Conservation (phyloP, 257 asterid genomes). For the Scutellaria galericulata region DNA sequence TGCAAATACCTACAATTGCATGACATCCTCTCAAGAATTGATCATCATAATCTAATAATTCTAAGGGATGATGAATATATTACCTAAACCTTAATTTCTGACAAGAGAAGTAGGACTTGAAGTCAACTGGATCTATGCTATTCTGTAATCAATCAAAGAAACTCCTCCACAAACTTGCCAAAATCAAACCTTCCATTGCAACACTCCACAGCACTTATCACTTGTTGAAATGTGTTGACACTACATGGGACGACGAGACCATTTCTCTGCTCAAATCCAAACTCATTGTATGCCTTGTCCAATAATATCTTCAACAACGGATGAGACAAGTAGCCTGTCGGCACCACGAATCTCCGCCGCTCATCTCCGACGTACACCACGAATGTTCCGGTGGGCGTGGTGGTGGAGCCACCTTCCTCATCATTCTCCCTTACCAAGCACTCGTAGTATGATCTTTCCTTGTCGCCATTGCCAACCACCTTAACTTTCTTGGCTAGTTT, state of each 20-base stretch:
- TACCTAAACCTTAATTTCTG: neutral
- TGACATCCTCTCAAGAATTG: constrained; percentile 6
- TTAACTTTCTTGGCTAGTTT: constrained; percentile 64
- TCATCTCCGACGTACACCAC: constrained; percentile 80
- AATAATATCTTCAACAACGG: constrained; percentile 80
- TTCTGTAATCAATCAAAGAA: constrained; percentile 39
- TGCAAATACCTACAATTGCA: neutral
- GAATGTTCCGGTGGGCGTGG: constrained; percentile 63
- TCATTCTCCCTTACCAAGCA: constrained; percentile 44
- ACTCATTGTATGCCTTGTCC: constrained; percentile 78
- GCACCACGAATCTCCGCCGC: constrained; percentile 64
- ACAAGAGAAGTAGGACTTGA: neutral
- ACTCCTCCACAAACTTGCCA: constrained; percentile 67
- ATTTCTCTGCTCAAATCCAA: constrained; percentile 60
- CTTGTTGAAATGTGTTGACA: constrained; percentile 66
- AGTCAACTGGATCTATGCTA: neutral
- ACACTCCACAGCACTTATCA: constrained; percentile 63
- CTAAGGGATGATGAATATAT: neutral
- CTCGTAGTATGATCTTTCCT: constrained; percentile 39
- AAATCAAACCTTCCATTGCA: constrained; percentile 70
- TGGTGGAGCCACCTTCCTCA: constrained; percentile 32
- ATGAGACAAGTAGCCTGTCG: constrained; percentile 77
- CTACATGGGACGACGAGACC: constrained; percentile 82
- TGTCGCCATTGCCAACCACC: constrained; percentile 23
- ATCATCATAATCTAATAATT: neutral